Evolutionary conservation across 352 stramenopile species (phyloP).

Genomic region (Phytophthora hibernalis): DNA sequence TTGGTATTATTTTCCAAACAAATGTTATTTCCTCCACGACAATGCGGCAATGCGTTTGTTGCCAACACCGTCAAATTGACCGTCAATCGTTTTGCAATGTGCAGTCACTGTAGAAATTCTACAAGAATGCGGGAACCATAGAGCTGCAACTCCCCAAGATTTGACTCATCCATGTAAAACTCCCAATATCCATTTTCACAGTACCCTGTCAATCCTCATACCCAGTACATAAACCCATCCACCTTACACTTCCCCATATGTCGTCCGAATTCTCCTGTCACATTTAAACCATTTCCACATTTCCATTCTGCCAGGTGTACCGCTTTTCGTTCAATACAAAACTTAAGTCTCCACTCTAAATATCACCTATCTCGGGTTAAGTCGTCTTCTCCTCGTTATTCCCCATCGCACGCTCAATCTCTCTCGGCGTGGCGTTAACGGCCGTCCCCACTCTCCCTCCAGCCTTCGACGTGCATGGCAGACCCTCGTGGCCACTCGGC

Average conservation of each 20-base stretch:
- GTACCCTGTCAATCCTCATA: background rate
- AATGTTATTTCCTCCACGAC: background rate
- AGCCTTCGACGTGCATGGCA: constrained; percentile 10
- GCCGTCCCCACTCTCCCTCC: constrained; percentile 18
- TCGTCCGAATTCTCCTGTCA: background rate
- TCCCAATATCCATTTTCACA: background rate
- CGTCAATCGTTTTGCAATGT: background rate
- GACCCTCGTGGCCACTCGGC: constrained; percentile 39
- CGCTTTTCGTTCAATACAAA: background rate
- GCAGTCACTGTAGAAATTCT: too few species aligned
- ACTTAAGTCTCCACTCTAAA: background rate
- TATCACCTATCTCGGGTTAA: constrained; percentile 13
- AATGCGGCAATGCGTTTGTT: constrained; percentile 3
- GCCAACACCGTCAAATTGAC: too few species aligned
- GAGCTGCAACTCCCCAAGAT: background rate
- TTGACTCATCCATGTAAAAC: background rate
- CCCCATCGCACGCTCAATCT: constrained; percentile 37
- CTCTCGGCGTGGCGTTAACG: constrained; percentile 19
- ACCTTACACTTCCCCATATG: background rate
- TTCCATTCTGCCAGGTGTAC: background rate
- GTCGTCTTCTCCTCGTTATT: constrained; percentile 8
- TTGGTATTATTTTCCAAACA: too few species aligned
- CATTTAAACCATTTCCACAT: background rate
- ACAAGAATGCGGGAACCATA: background rate
- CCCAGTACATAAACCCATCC: background rate